Evolutionary conservation across 2,329 filamentous ascomycete genomes (phyloP), one percentile per base, ranked within the genome.

Genomic region (Monosporascus sp.): DNA sequence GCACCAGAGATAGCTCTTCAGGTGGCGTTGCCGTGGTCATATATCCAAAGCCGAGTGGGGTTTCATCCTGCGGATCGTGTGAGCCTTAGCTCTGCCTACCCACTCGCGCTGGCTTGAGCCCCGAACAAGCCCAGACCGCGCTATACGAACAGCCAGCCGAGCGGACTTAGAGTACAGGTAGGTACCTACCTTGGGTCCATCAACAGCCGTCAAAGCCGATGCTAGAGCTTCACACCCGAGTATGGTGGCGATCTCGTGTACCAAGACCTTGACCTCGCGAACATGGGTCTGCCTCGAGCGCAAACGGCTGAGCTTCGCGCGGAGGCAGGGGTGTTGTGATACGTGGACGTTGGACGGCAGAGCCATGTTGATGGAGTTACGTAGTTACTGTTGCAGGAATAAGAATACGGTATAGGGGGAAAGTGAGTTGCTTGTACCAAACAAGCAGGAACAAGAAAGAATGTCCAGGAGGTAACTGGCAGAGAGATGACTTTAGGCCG

Each of bases 241-340:
- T 56, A 97, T 88, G 40, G 90, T 78, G 7, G 90, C 77, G 58
- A 97, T 95, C 59, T 97, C 92, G 68, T 96, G 85, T 56, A 97
- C 83, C 48, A 97, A 79, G 7, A 81, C 73, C 72, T 92, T 91
- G 61, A 90, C 91, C 52, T 96, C 90, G 55, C 85, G 81, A 3
- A 90, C 79, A 55, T 79, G 82, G 49, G 89, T 84, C 43, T 76
- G 79, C 53, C 83, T 78, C 41, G 90, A 94, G 56, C 93, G 87
- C 47, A 97, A 83, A 74, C 94, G 90, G 62, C 89, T 92, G 65
- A 97, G 84, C 78, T 97, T 97, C 62, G 88, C 90, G 64, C 82
- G 79, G 43, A 97, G 80, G 72, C 90, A 96, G 37, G 93, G 93
- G 71, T 97, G 93, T 17, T 76, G 77, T 40, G 91, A 96, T 68